Evolutionary conservation across 139 green algal species (phyloP).

Genomic region (Chlamydomonas eustigma): DNA sequence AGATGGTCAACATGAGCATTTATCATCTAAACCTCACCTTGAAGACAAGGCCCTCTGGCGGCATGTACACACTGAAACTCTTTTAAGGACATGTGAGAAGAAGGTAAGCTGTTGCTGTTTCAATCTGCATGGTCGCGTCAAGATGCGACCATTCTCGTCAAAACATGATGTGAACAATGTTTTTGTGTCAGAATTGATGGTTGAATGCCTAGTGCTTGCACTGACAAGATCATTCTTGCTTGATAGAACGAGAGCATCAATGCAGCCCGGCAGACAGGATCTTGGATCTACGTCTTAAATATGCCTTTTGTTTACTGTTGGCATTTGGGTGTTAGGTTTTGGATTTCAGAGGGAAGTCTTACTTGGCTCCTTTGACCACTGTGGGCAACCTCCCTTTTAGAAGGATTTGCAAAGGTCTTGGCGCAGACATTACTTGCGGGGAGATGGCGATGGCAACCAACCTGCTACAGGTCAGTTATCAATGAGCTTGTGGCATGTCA

Average conservation of each 20-base stretch:
- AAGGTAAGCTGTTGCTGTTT: too few relatives aligned
- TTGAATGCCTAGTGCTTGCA: background rate
- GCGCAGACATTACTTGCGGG: slow-evolving; percentile 81
- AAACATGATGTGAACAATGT: background rate
- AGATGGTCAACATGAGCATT: too few relatives aligned
- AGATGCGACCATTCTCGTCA: too few relatives aligned
- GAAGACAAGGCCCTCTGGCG: background rate
- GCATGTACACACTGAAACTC: slow-evolving; percentile 32
- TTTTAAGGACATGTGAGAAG: slow-evolving; percentile 44
- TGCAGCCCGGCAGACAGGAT: background rate
- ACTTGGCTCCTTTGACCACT: slow-evolving; percentile 94
- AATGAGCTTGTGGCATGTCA: too few relatives aligned
- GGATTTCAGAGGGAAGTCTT: slow-evolving; percentile 83
- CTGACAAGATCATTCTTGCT: background rate
- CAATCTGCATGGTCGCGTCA: too few relatives aligned
- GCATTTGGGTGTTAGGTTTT: too few relatives aligned
- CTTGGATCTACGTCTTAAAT: background rate
- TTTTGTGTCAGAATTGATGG: background rate
- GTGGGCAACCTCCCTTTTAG: slow-evolving; percentile 96
- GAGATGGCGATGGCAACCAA: slow-evolving; percentile 97
- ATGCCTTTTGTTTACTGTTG: background rate
- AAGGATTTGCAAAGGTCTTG: slow-evolving; percentile 82
- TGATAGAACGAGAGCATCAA: background rate
- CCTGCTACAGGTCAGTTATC: slow-evolving; percentile 65
- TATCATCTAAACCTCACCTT: too few relatives aligned